These are phyloP conservation scores for Claviceps sp. DNA, from an alignment of 2,329 filamentous ascomycete species.

Conservation along the genomic window DNA sequence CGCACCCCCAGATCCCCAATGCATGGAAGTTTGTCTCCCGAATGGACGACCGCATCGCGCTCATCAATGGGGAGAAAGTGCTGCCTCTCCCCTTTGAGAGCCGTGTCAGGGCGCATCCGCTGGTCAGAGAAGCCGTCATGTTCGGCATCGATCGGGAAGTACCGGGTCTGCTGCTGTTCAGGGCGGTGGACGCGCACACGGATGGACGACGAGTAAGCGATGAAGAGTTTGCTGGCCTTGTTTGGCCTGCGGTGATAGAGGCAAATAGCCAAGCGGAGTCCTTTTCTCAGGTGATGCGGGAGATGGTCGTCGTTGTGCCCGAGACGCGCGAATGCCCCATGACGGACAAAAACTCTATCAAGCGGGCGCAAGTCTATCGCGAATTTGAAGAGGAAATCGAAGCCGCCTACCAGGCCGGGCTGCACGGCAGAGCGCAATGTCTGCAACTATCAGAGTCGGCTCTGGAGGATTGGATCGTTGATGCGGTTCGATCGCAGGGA, in stretches of 20 bases:
- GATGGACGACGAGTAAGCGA: not conserved
- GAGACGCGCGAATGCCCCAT: conserved; percentile 26
- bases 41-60: conserved; percentile 46
- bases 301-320: conserved; percentile 36
- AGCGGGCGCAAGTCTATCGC: conserved; percentile 33
- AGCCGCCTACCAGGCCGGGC: conserved; percentile 19
- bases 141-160: conserved; percentile 46
- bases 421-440: not conserved
- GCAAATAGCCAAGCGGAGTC: conserved; percentile 18
- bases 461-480: conserved; percentile 12
- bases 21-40: conserved; percentile 52
- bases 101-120: conserved; percentile 26
- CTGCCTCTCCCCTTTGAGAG: conserved; percentile 50
- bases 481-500: not conserved
- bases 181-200: not conserved
- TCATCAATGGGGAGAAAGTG: conserved; percentile 57
- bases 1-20: conserved; percentile 33
- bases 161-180: conserved; percentile 33
- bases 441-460: conserved; percentile 9
- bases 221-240: conserved; percentile 12
- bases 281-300: conserved; percentile 27
- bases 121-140: conserved; percentile 36
- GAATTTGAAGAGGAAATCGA: conserved; percentile 31
- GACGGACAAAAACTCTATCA: conserved; percentile 40
- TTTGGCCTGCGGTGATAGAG: conserved; percentile 22